A percentile compares a stretch with the other conserved stretches of the same genome.
These are phyloP conservation scores for Acer saccharum DNA, from an alignment of 345 rosid species.

Conservation along the genomic window DNA sequence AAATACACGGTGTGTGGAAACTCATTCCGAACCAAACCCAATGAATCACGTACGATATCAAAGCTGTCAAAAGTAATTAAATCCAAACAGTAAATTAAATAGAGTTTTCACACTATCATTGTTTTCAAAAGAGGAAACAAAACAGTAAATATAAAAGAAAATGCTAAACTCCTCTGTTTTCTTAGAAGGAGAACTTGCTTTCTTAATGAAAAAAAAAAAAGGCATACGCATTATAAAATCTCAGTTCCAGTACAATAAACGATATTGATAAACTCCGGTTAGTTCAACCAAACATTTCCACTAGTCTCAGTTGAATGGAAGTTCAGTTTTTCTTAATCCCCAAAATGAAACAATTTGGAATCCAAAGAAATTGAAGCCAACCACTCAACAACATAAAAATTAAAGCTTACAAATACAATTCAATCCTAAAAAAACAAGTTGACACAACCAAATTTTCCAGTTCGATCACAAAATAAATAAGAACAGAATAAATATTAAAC, in stretches of 20 bases:
- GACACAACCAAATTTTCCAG: neutral
- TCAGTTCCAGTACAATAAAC: neutral
- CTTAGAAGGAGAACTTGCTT: neutral
- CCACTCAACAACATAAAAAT: neutral
- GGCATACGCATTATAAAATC: neutral
- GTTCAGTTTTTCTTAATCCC: slow-evolving; percentile 1
- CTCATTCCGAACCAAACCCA: slow-evolving; percentile 84
- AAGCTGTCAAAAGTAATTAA: slow-evolving; percentile 54
- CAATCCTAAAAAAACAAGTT: neutral
- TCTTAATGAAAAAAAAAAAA: neutral
- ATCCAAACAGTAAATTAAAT: slow-evolving; percentile 12
- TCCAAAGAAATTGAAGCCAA: neutral
- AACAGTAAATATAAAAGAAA: neutral
- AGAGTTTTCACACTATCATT: neutral
- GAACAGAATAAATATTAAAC: neutral
- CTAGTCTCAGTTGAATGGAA: neutral
- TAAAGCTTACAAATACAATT: neutral
- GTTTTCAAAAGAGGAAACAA: neutral
- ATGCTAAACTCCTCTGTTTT: neutral
- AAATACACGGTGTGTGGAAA: slow-evolving; percentile 85
- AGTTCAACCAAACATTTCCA: neutral
- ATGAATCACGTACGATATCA: slow-evolving; percentile 72
- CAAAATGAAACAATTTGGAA: neutral
- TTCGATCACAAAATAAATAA: neutral
- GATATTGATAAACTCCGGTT: neutral